Base-by-base conservation (phyloP, 169 alveolate genomes). In the Babesia caballi region DNA sequence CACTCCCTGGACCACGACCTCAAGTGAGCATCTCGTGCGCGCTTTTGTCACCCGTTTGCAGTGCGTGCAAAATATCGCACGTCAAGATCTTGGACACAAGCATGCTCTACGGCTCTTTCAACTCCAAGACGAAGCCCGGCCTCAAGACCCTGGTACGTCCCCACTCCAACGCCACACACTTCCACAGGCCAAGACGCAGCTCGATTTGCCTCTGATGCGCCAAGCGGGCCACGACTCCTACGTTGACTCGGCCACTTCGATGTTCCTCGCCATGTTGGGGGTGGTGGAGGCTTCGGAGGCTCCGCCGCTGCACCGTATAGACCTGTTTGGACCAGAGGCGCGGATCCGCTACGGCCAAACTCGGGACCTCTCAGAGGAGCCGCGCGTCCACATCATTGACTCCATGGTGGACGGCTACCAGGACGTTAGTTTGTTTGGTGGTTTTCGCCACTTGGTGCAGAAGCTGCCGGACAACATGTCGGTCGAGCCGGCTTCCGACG, bases 1-100 rank as follows among this genome's bases (percentile, higher is more conserved):
- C 90, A 84, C 50, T 84, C 90, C 4, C 50, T 84, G 33, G 76
- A 84, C 27, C 52, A 84, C 35, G 90, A 84, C 38, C 46, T 84
- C 30, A 80, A 60, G 73, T 63, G 0, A 14, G 61, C 19, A n/a
- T n/a, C n/a, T n/a, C n/a, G n/a, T n/a, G n/a, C n/a, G n/a, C n/a
- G n/a, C n/a, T n/a, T n/a, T n/a, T n/a, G 5, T n/a, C n/a, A n/a
- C n/a, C n/a, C n/a, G n/a, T n/a, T n/a, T 47, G 15, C 52, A 63
- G 73, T 21, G 90, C 86, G 8, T 63, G 83, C 40, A 60, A 65
- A 54, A 60, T 84, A 4, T n/a, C 38, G 11, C 90, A 84, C 47
- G 33, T 28, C 9, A 30, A 66, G 50, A 84, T 84, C 17, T 32
- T 84, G 11, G 90, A 84, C 51, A 84, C 90, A 0, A 72, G 85